A percentile compares a stretch with the other conserved stretches of the same genome.
phyloP scores from a whole-genome alignment of 352 stramenopile genomes.

The Globisporangium cederbergense region DNA sequence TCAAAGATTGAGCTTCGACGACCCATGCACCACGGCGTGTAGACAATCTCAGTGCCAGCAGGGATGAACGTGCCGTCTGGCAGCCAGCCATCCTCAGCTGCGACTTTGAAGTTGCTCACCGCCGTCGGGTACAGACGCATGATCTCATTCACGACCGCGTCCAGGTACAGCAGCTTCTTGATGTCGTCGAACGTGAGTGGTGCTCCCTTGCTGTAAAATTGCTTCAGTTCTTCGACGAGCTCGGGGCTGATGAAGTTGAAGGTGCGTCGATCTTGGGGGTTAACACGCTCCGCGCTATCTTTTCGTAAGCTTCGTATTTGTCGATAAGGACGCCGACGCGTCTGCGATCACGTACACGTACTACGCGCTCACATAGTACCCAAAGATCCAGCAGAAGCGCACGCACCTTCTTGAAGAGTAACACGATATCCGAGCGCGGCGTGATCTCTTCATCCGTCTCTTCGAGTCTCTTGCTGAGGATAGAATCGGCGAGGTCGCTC shows the following conservation, averaged over 20 bases:
- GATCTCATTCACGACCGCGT: slow-evolving; percentile 66
- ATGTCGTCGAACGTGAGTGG: slow-evolving; percentile 40
- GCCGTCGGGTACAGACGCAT: slow-evolving; percentile 25
- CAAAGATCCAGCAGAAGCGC: background rate
- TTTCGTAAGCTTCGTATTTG: too few relatives aligned
- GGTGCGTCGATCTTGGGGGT: too few relatives aligned
- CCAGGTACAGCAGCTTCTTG: slow-evolving; percentile 60
- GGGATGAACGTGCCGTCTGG: slow-evolving; percentile 48
- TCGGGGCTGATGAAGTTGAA: slow-evolving; percentile 14
- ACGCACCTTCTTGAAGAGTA: slow-evolving; percentile 41
- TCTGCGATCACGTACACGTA: background rate
- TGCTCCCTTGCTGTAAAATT: background rate
- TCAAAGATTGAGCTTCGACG: slow-evolving; percentile 30
- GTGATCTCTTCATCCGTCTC: slow-evolving; percentile 29
- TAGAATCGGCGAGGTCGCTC: slow-evolving; percentile 33
- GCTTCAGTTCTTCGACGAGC: slow-evolving; percentile 36
- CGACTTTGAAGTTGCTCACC: background rate
- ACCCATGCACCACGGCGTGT: slow-evolving; percentile 74
- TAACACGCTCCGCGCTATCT: too few relatives aligned
- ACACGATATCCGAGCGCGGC: slow-evolving; percentile 40
- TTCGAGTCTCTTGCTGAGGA: slow-evolving; percentile 32
- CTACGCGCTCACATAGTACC: too few relatives aligned
- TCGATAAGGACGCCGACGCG: background rate
- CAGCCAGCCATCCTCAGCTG: background rate
- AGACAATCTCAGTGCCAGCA: slow-evolving; percentile 56